Evolutionary conservation across 2,329 filamentous ascomycete genomes (phyloP), one percentile per base, ranked within the genome.

Genomic region (Arthrinium phaeospermum): DNA sequence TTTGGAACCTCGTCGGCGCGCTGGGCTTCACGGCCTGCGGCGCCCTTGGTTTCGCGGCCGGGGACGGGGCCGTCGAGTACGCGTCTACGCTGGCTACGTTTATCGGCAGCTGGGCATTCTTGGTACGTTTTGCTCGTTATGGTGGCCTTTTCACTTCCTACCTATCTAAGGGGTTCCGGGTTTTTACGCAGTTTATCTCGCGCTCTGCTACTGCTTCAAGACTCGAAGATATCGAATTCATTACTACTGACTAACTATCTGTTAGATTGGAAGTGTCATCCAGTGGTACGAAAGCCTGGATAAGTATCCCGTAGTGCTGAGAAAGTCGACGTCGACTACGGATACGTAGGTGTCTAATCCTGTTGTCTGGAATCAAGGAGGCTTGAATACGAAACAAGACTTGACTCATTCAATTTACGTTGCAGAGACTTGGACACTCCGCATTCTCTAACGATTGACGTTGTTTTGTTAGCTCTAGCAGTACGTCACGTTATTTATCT

Each of bases 1-100:
- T 87, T 12, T 93, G 90, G 90, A 93, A 92, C 75, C 79, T 91
- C 2, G 82, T 92, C 27, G 91, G 91, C 0, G 87, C 87, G 1
- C 76, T 92, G 34, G 91, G 91, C 0, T 92, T 92, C 77, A 91
- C 89, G 6, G 82, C 90, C 0, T 90, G 88, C 73, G 89, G 88
- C n/a, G 88, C 86, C 2, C 77, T 91, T 44, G 89, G 88, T 0
- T 88, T 86, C 71, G 87, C 81, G 14, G 79, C 78, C 10, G 80
- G 77, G 34, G 79, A 83, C 71, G 81, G 80, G 41, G 68, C 72
- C 24, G 79, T 83, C 53, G 88, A 88, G 74, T 83, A 88, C 61
- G 46, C 45, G n/a, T 82, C 84, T 16, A 82, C 82, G 1, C 78
- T 90, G 70, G 84, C 87, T 22, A 87, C 85, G 2, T 87, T 86